A percentile compares a stretch with the other conserved stretches of the same genome.
phyloP scores from a whole-genome alignment of 768 basidiomycete genomes.

The Paxillus ammoniavirescens region DNA sequence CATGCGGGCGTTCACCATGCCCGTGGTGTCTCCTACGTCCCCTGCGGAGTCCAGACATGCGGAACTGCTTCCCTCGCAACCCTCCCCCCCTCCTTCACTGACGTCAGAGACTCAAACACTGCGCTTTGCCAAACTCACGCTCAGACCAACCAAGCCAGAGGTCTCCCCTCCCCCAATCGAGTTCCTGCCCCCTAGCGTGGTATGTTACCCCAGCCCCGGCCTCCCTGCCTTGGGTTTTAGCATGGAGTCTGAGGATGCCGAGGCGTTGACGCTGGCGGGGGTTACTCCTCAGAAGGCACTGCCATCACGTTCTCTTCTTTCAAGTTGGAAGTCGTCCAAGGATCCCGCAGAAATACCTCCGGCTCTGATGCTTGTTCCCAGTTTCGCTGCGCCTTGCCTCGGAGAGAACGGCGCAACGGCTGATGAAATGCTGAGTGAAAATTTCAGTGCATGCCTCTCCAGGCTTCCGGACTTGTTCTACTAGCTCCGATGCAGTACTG shows the following conservation, averaged over 20 bases:
- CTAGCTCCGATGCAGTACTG: not conserved
- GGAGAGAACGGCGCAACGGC: not conserved
- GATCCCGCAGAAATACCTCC: not conserved
- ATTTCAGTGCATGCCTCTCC: not conserved
- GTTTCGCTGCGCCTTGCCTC: not conserved
- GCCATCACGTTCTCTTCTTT: not conserved
- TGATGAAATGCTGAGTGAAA: not conserved
- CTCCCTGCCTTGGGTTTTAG: not conserved
- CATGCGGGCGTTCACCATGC: constrained; percentile 19
- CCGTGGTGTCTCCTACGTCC: not conserved
- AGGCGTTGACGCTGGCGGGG: not conserved
- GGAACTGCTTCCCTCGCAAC: constrained; percentile 6
- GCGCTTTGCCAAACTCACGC: not conserved
- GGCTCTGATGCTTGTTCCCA: not conserved
- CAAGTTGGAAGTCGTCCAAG: not conserved
- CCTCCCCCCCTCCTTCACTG: not conserved
- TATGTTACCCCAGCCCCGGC: not conserved
- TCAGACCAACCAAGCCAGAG: constrained; percentile 16
- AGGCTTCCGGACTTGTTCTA: not conserved
- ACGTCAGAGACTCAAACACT: not conserved
- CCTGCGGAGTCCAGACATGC: not conserved
- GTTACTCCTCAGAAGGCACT: not conserved
- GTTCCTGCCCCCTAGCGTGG: constrained; percentile 5
- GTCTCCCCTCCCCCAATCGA: constrained; percentile 22
- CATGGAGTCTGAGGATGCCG: not conserved